Base-by-base conservation (phyloP, 176 grass and related monocot genomes). In the Triticum timopheevii region DNA sequence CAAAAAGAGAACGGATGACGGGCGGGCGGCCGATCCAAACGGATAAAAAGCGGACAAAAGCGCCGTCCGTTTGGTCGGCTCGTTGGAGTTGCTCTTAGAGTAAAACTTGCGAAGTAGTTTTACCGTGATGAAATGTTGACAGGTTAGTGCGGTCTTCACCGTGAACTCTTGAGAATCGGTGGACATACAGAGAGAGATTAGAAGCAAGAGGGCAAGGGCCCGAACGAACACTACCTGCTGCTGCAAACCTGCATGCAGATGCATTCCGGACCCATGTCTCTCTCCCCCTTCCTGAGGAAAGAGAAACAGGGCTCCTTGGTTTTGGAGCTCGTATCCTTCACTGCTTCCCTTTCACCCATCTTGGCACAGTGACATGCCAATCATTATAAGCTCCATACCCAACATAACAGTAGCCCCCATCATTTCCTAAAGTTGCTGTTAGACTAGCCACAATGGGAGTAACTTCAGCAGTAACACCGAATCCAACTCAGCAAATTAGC, bases 311-410 rank as follows among this genome's bases (percentile, higher is more conserved):
- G n/a, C 80, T 81, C 90, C 52, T 88, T 42, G 82, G 76, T 77
- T 84, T 85, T 91, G 38, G 71, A 72, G 90, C 89, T 86, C 42
- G 78, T 47, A 84, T 65, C 39, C 75, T 80, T 85, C 83, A 82
- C 69, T 82, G 52, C 72, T 22, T 0, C 44, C 89, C 85, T 91
- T 87, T 91, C 82, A 77, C 82, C 86, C 70, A 88, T 88, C 62
- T 82, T 82, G 82, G 13, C 50, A 85, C 82, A 91, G 90, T 77
- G 70, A 72, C 82, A 58, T 82, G 31, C 70, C 90, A 88, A 91
- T 91, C 45, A 91, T 91, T 91, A 85, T 65, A 62, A 67, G 27
- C 68, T 87, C 59, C 80, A 87, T 78, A 63, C 84, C 73, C 70
- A 86, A 78, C 79, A 54, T 72, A 82, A 31, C 72, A 31, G 17